Base-by-base conservation (phyloP, 352 stramenopile genomes). In the Pythium rhizo-oryzae region DNA sequence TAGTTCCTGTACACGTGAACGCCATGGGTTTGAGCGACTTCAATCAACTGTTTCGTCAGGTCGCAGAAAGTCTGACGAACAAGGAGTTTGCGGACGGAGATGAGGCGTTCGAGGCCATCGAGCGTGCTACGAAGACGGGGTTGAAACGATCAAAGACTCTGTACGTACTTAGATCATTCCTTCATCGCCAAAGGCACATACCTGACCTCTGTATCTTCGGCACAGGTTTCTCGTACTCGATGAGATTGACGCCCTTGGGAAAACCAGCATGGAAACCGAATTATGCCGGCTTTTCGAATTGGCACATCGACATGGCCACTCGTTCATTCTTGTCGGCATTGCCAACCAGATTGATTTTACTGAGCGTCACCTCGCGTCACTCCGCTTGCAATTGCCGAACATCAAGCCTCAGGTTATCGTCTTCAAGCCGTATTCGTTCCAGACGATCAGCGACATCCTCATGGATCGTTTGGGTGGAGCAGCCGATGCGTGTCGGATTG, bases 291-390 rank as follows among this genome's bases (percentile, higher is more conserved):
- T 96, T 23, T 96, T 96, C 41, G 85, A 93, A 69, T 75, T 93
- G 19, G 84, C 86, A 0, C 85, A 96, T 54, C 80, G 78, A 5
- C 13, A 72, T 23, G 69, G 66, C 1, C 74, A 92, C 65, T 77
- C 79, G 57, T 91, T 96, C 52, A 77, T 94, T 50, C 72, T 96
- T 8, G 71, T 96, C 33, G 87, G 88, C 6, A 91, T 96, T 64
- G 85, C 88, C 8, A 96, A 96, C 60, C 86, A 91, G 49, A 82
- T 94, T 15, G 88, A 96, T 59, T 91, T 96, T 55, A 94, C 88
- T 0, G 84, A 96, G 67, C 79, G 84, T n/a, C 81, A 93, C 43
- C 54, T 94, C 47, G 78, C 80, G 12, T 71, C 82, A 43, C 72
- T 96, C 2, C 73, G 84, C 58, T 70, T 82, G 51, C 76, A 85